phyloP scores from a whole-genome alignment of 2,329 filamentous ascomycete genomes.

The Trichoderma sp. region DNA sequence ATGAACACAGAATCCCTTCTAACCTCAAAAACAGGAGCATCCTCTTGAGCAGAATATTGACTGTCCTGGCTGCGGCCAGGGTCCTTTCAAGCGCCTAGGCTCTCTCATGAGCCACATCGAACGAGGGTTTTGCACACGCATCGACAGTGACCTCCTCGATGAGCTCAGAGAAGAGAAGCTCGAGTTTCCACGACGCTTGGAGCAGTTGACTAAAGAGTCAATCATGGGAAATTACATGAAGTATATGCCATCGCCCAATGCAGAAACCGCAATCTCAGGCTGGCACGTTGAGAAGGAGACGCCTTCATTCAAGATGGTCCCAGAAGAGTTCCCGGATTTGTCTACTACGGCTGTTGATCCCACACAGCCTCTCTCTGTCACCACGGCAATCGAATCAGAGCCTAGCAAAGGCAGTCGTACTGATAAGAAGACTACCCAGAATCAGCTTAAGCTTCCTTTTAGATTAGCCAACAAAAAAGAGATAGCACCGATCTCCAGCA shows the following conservation, averaged over 20 bases:
- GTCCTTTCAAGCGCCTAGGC: constrained; percentile 37
- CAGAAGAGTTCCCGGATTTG: constrained; percentile 23
- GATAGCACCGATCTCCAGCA: background rate
- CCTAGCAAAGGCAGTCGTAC: too few species aligned
- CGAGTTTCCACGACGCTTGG: constrained; percentile 34
- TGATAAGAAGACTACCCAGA: background rate
- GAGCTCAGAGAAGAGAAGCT: constrained; percentile 37
- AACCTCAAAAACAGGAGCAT: constrained; percentile 35
- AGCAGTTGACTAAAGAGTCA: constrained; percentile 27
- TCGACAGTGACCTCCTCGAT: constrained; percentile 35
- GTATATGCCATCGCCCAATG: constrained; percentile 25
- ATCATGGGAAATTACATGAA: constrained; percentile 30
- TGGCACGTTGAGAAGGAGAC: background rate
- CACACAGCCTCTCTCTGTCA: background rate
- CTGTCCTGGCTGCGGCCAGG: constrained; percentile 46
- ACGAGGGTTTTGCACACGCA: constrained; percentile 35
- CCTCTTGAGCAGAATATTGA: constrained; percentile 39
- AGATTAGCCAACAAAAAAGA: background rate
- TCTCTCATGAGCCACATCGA: constrained; percentile 48
- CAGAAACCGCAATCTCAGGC: background rate
- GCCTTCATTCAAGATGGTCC: constrained; percentile 11
- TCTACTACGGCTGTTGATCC: background rate
- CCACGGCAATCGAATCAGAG: background rate
- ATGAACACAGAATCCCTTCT: background rate
- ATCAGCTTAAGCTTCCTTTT: background rate